Percentiles rank a stretch among this genome's conserved stretches.
phyloP scores from a whole-genome alignment of 139 green algal species.

The Asterochloris erici region DNA sequence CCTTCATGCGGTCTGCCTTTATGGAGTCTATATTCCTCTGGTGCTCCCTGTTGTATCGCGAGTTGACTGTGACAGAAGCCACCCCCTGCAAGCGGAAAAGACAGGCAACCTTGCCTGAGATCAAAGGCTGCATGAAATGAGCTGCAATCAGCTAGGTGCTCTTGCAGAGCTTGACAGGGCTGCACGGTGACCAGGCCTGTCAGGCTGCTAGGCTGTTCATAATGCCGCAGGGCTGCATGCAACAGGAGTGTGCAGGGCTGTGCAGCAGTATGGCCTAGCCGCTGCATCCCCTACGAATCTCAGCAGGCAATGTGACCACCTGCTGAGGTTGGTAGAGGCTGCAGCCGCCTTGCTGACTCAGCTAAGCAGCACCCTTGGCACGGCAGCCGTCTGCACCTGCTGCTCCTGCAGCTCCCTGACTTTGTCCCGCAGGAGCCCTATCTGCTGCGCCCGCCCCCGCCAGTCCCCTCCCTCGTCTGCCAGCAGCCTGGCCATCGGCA shows the following conservation, averaged over 20 bases:
- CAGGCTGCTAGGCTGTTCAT: no score
- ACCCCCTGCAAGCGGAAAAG: neutral
- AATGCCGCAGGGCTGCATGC: no score
- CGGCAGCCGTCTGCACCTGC: neutral
- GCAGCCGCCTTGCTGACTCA: no score
- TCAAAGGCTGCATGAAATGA: no score
- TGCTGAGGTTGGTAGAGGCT: no score
- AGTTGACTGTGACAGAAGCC: neutral
- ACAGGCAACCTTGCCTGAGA: neutral
- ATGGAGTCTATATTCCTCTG: conserved; percentile 4
- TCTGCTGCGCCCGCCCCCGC: conserved; percentile 57
- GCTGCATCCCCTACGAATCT: no score
- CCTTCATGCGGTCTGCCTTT: conserved; percentile 21
- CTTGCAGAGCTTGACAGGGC: neutral
- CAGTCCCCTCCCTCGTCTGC: conserved; percentile 43
- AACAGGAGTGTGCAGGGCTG: no score
- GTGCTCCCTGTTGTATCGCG: conserved; percentile 1
- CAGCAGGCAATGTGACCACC: no score
- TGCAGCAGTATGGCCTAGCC: no score
- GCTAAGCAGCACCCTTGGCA: no score
- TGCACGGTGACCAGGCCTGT: no score
- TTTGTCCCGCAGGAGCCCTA: conserved; percentile 55
- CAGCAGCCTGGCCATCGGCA: conserved; percentile 49
- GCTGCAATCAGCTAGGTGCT: neutral
- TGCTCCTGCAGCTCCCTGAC: conserved; percentile 32